Evolutionary conservation across 768 basidiomycete species (phyloP), one percentile per base, ranked within the genome.

Genomic region (Tricholoma sp.): DNA sequence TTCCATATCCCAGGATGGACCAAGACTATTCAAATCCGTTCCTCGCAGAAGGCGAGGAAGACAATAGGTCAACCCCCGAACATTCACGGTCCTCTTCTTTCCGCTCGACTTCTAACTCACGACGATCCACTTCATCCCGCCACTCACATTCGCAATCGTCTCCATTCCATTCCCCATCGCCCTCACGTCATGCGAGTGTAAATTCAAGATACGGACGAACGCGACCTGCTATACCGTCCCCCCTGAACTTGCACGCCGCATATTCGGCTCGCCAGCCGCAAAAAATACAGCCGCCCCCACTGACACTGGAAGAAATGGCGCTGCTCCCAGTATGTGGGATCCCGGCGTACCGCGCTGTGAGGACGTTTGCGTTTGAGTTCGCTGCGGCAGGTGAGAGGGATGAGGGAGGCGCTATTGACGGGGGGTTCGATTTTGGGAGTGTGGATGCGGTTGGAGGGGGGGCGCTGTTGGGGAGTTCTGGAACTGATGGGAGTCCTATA

Each of bases 321-420:
- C 79, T 93, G 19, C 76, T 96, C 0, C 89, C 94, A 2, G 73
- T 92, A 2, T 83, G 83, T 46, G 94, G 89, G 3, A 74, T 96
- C 22, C 79, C 86, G n/a, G 91, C 93, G 0, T 85, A 91, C 64
- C 84, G 94, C 12, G 91, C 91, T 1, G 78, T 93, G 8, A 83
- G 88, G 45, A 87, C 88, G 0, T 82, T 88, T 59, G 72, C 78
- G 21, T 77, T 73, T 56, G 79, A 79, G 4, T 78, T 81, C 59
- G 63, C 66, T 18, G 51, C 61, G 6, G 46, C 24, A 3, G 29
- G 50, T 5, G 45, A 52, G 9, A 58, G 57, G 10, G 29, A 50
- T 10, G 45, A 53, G 10, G 60, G 57, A 14, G 43, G 52, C 27
- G 59, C 59, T 12, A 39, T 50, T 18, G 56, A 46, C 5, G 56